Percentiles rank a stretch among this genome's conserved stretches.
Evolutionary conservation across 129 eudicot species (phyloP).

Genomic region (Artemisia tridentata): DNA sequence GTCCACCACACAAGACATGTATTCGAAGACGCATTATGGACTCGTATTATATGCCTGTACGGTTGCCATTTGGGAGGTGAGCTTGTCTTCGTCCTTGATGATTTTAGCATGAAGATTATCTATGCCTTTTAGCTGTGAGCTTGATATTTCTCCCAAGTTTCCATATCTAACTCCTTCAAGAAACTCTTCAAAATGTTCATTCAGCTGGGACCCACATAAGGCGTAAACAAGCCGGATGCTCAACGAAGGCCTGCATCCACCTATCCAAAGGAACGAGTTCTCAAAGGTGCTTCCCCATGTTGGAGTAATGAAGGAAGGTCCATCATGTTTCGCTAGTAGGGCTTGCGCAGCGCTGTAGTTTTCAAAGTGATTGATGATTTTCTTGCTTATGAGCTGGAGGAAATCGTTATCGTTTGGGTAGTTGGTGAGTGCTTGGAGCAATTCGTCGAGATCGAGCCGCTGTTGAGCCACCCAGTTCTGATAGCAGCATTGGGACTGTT

Average conservation of each 20-base stretch:
- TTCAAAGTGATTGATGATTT: slow-evolving; percentile 44
- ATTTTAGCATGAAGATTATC: slow-evolving; percentile 43
- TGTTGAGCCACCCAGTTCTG: slow-evolving; percentile 45
- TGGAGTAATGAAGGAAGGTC: slow-evolving; percentile 39
- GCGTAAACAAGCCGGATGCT: slow-evolving; percentile 31
- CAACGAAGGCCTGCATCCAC: slow-evolving; percentile 42
- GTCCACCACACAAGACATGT: not conserved
- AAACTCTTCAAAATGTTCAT: slow-evolving; percentile 22
- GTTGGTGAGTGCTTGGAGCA: slow-evolving; percentile 27
- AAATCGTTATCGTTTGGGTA: slow-evolving; percentile 4
- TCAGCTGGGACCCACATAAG: slow-evolving; percentile 34
- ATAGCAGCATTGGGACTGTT: slow-evolving; percentile 32
- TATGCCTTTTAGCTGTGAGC: slow-evolving; percentile 28
- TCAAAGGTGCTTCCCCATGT: slow-evolving; percentile 43
- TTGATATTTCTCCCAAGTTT: slow-evolving; percentile 39
- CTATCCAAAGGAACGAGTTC: slow-evolving; percentile 46
- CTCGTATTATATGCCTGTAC: slow-evolving; percentile 36
- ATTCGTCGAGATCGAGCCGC: slow-evolving; percentile 41
- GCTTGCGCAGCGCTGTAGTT: slow-evolving; percentile 32
- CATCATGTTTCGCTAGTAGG: slow-evolving; percentile 34
- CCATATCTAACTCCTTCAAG: slow-evolving; percentile 37
- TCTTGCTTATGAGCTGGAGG: slow-evolving; percentile 29
- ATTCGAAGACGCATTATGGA: not conserved
- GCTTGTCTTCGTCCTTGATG: slow-evolving; percentile 40
- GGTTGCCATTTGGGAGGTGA: slow-evolving; percentile 34